These are phyloP conservation scores for Tylopilus cervinicoccineus DNA, from an alignment of 768 basidiomycete genomes.

Conservation along the genomic window DNA sequence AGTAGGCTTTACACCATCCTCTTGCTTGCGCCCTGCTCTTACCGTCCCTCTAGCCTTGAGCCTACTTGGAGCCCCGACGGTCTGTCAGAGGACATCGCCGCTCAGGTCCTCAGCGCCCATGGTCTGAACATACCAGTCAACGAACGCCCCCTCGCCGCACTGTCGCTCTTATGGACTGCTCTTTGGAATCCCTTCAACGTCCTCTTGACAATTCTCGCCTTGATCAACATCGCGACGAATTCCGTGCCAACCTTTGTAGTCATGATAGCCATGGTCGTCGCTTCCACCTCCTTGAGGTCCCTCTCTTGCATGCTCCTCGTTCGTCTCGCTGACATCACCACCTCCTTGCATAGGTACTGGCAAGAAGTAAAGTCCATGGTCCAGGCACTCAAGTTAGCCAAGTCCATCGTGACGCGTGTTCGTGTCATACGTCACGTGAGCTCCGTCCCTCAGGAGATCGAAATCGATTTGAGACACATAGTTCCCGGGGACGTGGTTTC, in stretches of 20 bases:
- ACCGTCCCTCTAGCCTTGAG: slow-evolving; percentile 19
- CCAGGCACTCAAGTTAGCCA: slow-evolving; percentile 32
- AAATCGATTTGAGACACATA: slow-evolving; percentile 28
- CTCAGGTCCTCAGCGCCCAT: slow-evolving; percentile 17
- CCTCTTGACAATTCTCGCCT: slow-evolving; percentile 28
- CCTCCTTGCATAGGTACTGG: slow-evolving; percentile 21
- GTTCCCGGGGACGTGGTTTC: slow-evolving; percentile 32
- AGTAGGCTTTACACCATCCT: slow-evolving; percentile 10
- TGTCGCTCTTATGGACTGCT: slow-evolving; percentile 30
- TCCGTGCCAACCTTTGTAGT: slow-evolving; percentile 32
- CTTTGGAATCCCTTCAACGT: slow-evolving; percentile 36
- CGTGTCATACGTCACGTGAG: slow-evolving; percentile 28
- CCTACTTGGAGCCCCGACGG: slow-evolving; percentile 24
- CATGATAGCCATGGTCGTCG: slow-evolving; percentile 34
- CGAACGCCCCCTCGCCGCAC: slow-evolving; percentile 29
- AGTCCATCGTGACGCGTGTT: slow-evolving; percentile 31
- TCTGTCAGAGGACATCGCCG: slow-evolving; percentile 19
- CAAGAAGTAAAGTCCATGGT: slow-evolving; percentile 34
- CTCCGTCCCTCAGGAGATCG: slow-evolving; percentile 22
- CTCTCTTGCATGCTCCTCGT: background rate
- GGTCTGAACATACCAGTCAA: slow-evolving; percentile 28
- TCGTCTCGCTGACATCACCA: background rate
- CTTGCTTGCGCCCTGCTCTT: background rate
- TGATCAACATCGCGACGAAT: slow-evolving; percentile 31
- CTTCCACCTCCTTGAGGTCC: slow-evolving; percentile 32